Evolutionary conservation across 1,284 basidiomycete species (phyloP).

Genomic region (Ustilago sp.): DNA sequence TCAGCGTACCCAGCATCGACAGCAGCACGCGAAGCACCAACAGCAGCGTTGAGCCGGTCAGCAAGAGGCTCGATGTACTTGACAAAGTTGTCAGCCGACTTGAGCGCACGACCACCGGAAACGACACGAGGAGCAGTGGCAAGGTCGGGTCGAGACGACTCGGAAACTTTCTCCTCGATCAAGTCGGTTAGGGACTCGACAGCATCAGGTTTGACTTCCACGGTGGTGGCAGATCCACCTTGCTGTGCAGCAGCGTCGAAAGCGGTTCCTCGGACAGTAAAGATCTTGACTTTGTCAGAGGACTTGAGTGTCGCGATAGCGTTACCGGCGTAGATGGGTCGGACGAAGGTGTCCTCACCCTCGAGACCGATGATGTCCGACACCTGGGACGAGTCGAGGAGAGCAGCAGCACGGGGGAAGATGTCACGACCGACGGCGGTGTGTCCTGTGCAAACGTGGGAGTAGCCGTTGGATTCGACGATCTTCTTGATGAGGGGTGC

Average conservation of each 20-base stretch:
- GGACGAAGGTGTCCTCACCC: slow-evolving; percentile 81
- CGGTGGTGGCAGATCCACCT: slow-evolving; percentile 74
- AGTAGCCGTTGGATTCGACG: slow-evolving; percentile 73
- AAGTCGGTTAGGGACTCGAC: slow-evolving; percentile 76
- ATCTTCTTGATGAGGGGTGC: slow-evolving; percentile 73
- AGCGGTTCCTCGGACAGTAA: slow-evolving; percentile 95
- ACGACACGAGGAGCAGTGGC: slow-evolving; percentile 88
- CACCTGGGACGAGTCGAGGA: slow-evolving; percentile 77
- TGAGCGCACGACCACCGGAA: slow-evolving; percentile 94
- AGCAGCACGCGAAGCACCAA: slow-evolving; percentile 95
- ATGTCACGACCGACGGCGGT: slow-evolving; percentile 80
- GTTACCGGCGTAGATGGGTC: slow-evolving; percentile 98
- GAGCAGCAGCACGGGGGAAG: slow-evolving; percentile 87
- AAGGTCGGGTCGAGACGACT: slow-evolving; percentile 93
- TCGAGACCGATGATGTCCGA: slow-evolving; percentile 94
- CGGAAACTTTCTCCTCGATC: slow-evolving; percentile 84
- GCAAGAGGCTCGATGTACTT: slow-evolving; percentile 90
- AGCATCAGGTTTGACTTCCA: slow-evolving; percentile 78
- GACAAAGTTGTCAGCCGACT: slow-evolving; percentile 92
- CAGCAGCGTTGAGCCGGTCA: slow-evolving; percentile 91
- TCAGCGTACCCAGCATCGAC: slow-evolving; percentile 99
- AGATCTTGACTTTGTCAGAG: slow-evolving; percentile 85
- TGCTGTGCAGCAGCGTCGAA: slow-evolving; percentile 77
- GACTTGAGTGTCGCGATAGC: slow-evolving; percentile 93
- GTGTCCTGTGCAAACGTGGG: slow-evolving; percentile 88